Conservation (phyloP, 116 monocot species). For the Zostera marina region DNA sequence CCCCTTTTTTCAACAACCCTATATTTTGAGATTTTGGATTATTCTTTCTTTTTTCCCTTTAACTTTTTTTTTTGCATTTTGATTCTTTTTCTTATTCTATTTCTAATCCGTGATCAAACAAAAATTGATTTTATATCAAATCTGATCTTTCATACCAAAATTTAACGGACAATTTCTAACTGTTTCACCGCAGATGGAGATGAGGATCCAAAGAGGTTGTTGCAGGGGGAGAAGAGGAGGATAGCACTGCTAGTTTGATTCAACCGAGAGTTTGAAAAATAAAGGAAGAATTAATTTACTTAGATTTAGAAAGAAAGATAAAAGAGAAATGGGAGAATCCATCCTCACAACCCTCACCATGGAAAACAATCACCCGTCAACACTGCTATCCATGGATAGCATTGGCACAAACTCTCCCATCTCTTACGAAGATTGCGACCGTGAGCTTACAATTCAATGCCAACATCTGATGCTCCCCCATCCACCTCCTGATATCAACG, state of each 20-base stretch:
- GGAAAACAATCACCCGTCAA: conserved; percentile 60
- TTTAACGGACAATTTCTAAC: too few relatives aligned
- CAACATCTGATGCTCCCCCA: conserved; percentile 20
- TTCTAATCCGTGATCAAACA: background rate
- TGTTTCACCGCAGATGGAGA: too few relatives aligned
- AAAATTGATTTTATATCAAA: too few relatives aligned
- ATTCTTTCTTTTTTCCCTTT: too few relatives aligned
- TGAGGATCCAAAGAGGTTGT: too few relatives aligned
- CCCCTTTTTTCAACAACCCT: too few relatives aligned
- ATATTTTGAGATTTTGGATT: too few relatives aligned
- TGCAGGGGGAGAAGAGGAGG: background rate
- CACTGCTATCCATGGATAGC: conserved; percentile 63
- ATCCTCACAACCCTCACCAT: conserved; percentile 22
- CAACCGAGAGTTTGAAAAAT: background rate
- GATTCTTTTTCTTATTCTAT: background rate
- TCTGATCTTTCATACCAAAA: too few relatives aligned
- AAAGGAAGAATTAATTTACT: background rate
- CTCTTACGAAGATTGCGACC: conserved; percentile 23
- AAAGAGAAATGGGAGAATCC: conserved; percentile 11
- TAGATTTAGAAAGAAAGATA: background rate
- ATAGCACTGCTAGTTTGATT: background rate
- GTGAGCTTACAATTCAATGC: conserved; percentile 22
- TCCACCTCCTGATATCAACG: conserved; percentile 59
- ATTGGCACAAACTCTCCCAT: conserved; percentile 12
- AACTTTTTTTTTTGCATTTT: too few relatives aligned